Evolutionary conservation across 108 stramenopile genomes (phyloP).

Genomic region (Pseudonitzschia multiseries): DNA sequence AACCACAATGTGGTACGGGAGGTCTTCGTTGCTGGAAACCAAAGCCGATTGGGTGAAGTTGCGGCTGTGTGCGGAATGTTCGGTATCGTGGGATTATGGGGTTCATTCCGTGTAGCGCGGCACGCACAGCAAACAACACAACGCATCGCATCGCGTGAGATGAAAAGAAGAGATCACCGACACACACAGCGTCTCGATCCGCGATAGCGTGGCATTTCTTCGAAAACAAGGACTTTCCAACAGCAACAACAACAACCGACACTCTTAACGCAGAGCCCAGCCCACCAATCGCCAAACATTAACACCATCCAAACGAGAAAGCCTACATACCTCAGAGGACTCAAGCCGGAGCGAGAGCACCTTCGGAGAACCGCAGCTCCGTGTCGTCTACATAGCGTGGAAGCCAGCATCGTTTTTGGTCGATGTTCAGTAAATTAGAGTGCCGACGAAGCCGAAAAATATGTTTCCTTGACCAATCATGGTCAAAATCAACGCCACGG

Average conservation of each 20-base stretch:
- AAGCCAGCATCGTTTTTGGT: neutral
- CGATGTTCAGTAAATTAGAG: neutral
- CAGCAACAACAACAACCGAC: no score
- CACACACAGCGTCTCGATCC: no score
- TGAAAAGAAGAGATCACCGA: neutral
- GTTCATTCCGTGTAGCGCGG: no score
- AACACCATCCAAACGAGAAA: neutral
- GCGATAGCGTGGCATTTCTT: no score
- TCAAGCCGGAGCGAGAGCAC: constrained; percentile 7
- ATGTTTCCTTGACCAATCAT: neutral
- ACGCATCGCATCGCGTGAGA: no score
- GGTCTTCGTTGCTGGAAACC: constrained; percentile 23
- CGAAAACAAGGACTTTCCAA: no score
- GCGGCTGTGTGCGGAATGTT: constrained; percentile 14
- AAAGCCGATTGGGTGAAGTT: constrained; percentile 24
- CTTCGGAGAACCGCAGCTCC: constrained; percentile 5
- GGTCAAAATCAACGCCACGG: neutral
- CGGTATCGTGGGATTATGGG: no score
- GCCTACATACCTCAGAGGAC: neutral
- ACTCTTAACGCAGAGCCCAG: neutral
- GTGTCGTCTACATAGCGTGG: neutral
- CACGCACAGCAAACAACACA: no score
- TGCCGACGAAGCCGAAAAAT: neutral
- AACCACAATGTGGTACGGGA: constrained; percentile 83
- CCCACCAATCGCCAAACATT: neutral